phyloP scores from a whole-genome alignment of 2,329 filamentous ascomycete species.

The Alternaria triticimaculans region DNA sequence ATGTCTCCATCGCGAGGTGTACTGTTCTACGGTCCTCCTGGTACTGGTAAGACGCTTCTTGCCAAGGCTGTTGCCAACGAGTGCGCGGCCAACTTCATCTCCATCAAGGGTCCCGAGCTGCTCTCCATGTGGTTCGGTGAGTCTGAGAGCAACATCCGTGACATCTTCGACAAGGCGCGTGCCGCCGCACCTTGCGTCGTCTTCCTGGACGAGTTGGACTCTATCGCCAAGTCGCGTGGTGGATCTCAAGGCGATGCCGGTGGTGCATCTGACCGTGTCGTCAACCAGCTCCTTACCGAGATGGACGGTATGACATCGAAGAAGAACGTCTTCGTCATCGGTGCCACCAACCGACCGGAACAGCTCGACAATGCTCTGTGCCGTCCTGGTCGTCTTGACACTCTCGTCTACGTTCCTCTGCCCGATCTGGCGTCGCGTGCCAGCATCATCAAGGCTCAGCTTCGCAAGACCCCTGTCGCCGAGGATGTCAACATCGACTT shows the following conservation, averaged over 20 bases:
- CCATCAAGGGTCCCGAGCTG: constrained; percentile 96
- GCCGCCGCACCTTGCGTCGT: constrained; percentile 97
- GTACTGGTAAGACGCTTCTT: constrained; percentile 99
- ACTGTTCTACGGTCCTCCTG: constrained; percentile 96
- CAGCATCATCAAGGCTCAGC: constrained; percentile 90
- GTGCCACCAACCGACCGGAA: constrained; percentile 97
- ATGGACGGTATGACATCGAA: constrained; percentile 99
- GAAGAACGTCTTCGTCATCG: constrained; percentile 99
- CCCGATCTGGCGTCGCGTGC: constrained; percentile 90
- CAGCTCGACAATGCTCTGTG: constrained; percentile 97
- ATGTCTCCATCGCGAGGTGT: constrained; percentile 98
- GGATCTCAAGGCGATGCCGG: constrained; percentile 95
- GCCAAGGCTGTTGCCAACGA: constrained; percentile 99
- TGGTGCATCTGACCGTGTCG: constrained; percentile 97
- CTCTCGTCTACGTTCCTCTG: constrained; percentile 95
- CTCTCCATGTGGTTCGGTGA: constrained; percentile 99
- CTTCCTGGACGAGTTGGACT: constrained; percentile 98
- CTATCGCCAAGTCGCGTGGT: constrained; percentile 98
- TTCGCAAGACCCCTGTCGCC: constrained; percentile 95
- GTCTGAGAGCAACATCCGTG: constrained; percentile 99
- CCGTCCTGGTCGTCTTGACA: constrained; percentile 98
- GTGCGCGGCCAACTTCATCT: constrained; percentile 99
- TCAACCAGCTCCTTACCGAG: constrained; percentile 99
- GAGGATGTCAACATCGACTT: constrained; percentile 84
- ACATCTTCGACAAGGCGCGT: constrained; percentile 99